A percentile compares a stretch with the other conserved stretches of the same genome.
phyloP scores from a whole-genome alignment of 768 basidiomycete species.

The Tricholoma furcatifolium region DNA sequence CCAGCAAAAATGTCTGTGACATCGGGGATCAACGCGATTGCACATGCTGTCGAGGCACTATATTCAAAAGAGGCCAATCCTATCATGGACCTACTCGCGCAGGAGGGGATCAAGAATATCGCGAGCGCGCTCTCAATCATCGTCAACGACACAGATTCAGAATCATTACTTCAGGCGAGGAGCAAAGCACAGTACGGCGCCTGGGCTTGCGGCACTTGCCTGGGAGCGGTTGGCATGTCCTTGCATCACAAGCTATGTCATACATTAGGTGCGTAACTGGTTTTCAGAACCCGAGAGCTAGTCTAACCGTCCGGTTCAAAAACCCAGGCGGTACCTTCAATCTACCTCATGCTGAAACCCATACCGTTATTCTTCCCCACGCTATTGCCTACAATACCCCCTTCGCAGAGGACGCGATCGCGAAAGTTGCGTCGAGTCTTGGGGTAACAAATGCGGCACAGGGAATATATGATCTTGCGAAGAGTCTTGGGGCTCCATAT shows the following conservation, averaged over 20 bases:
- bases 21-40: slow-evolving; percentile 40
- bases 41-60: slow-evolving; percentile 40
- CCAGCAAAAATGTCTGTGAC: slow-evolving; percentile 33
- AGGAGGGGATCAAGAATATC: slow-evolving; percentile 33
- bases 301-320: not conserved
- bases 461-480: slow-evolving; percentile 23
- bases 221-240: slow-evolving; percentile 34
- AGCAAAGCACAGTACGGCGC: slow-evolving; percentile 36
- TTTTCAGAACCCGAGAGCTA: slow-evolving; percentile 14
- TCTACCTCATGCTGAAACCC: slow-evolving; percentile 41
- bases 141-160: slow-evolving; percentile 15
- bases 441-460: slow-evolving; percentile 19
- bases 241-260: slow-evolving; percentile 42
- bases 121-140: slow-evolving; percentile 31
- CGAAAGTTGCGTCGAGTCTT: slow-evolving; percentile 30
- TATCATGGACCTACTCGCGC: slow-evolving; percentile 32
- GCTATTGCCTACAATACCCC: slow-evolving; percentile 39
- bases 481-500: slow-evolving; percentile 26
- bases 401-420: slow-evolving; percentile 28
- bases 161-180: slow-evolving; percentile 26
- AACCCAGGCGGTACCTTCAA: slow-evolving; percentile 34
- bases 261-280: slow-evolving; percentile 29
- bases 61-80: slow-evolving; percentile 38
- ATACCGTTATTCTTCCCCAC: slow-evolving; percentile 42
- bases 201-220: slow-evolving; percentile 33